Percentiles rank a stretch among this genome's conserved stretches.
Evolutionary conservation across 306 rosid genomes (phyloP).

Genomic region (Fragaria nilgerrensis): DNA sequence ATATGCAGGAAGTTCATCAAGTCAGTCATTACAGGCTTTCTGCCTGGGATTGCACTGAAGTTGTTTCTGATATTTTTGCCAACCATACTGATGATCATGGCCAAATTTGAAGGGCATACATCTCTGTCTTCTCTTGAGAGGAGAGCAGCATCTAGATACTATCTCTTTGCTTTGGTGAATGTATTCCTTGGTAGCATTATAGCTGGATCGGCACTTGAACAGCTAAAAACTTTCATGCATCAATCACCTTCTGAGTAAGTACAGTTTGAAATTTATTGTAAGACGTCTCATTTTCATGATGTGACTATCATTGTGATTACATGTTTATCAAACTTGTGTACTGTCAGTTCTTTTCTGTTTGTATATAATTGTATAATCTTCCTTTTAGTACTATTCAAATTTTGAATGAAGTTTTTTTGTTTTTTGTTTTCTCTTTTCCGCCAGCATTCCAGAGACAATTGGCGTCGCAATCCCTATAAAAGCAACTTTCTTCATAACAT

Average conservation of each 20-base stretch:
- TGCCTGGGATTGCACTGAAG: slow-evolving; percentile 93
- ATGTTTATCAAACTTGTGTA: background rate
- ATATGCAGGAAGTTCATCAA: slow-evolving; percentile 61
- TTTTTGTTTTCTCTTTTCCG: background rate
- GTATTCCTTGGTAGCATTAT: slow-evolving; percentile 89
- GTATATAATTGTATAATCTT: background rate
- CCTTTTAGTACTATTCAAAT: background rate
- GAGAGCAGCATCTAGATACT: slow-evolving; percentile 86
- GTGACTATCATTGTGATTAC: background rate
- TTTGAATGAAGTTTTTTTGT: background rate
- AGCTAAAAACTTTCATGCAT: slow-evolving; percentile 64
- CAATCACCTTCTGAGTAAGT: slow-evolving; percentile 72
- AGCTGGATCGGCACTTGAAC: slow-evolving; percentile 80
- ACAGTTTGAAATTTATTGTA: background rate
- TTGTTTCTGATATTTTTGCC: slow-evolving; percentile 92
- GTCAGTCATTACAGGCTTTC: slow-evolving; percentile 76
- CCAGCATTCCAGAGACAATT: slow-evolving; percentile 81
- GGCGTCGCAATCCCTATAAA: slow-evolving; percentile 83
- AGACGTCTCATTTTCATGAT: background rate
- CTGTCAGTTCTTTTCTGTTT: background rate
- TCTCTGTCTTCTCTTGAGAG: slow-evolving; percentile 83
- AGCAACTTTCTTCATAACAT: slow-evolving; percentile 44
- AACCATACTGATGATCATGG: slow-evolving; percentile 89
- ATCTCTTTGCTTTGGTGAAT: slow-evolving; percentile 76
- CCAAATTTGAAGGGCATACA: slow-evolving; percentile 81